A percentile compares a stretch with the other conserved stretches of the same genome.
phyloP scores from a whole-genome alignment of 2,329 filamentous ascomycete species.

The Fusarium praegraminearum region DNA sequence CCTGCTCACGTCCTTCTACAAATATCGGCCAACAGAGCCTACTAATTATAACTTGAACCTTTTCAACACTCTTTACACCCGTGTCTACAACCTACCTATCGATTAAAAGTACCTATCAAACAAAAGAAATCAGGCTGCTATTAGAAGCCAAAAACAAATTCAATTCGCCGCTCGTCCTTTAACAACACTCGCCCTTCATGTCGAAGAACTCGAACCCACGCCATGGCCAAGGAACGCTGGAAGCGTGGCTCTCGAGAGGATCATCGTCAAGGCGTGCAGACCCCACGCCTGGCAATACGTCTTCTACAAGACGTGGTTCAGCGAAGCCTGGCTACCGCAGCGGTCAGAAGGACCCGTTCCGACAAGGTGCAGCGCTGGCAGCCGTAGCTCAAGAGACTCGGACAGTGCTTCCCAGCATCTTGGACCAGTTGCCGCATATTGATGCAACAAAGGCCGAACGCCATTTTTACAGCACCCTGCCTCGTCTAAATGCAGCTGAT shows the following conservation, averaged over 20 bases:
- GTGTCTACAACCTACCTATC: not conserved
- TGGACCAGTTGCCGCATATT: conserved; percentile 58
- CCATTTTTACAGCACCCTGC: conserved; percentile 53
- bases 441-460: conserved; percentile 54
- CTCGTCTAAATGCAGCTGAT: conserved; percentile 54
- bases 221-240: conserved; percentile 45
- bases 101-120: not conserved
- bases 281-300: conserved; percentile 20
- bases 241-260: conserved; percentile 45
- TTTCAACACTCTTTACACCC: not conserved
- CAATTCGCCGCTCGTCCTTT: not conserved
- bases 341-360: conserved; percentile 33
- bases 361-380: conserved; percentile 51
- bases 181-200: conserved; percentile 4
- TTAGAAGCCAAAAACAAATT: not conserved
- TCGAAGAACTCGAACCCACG: conserved; percentile 7
- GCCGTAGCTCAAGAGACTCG: conserved; percentile 62
- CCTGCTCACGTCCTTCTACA: not conserved
- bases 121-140: not conserved
- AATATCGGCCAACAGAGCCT: not conserved
- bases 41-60: not conserved
- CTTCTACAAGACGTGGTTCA: conserved; percentile 25
- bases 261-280: conserved; percentile 16
- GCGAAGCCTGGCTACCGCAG: conserved; percentile 22
- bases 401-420: conserved; percentile 59